Percentiles rank a stretch among this genome's conserved stretches.
phyloP scores from a whole-genome alignment of 192 early-diverging fungal species.

The Spizellomyces sp. region DNA sequence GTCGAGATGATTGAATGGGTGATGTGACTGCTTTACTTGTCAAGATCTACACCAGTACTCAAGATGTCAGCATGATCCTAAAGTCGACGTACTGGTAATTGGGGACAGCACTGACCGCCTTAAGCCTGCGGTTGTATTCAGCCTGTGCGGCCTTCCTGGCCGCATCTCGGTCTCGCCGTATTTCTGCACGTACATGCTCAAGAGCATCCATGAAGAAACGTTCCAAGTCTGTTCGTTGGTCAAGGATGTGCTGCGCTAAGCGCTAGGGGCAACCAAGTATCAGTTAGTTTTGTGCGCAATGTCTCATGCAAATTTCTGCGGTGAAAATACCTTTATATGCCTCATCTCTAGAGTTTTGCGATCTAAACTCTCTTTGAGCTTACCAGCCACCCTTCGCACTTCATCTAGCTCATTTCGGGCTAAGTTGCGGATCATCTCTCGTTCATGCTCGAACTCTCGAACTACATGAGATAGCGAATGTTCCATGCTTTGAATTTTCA shows the following conservation, averaged over 20 bases:
- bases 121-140: conserved; percentile 52
- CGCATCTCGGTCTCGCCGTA: conserved; percentile 33
- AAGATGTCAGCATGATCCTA: too few relatives aligned
- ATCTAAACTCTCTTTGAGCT: conserved; percentile 42
- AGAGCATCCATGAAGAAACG: conserved; percentile 66
- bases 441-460: conserved; percentile 62
- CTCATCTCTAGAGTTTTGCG: conserved; percentile 56
- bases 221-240: conserved; percentile 65
- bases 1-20: too few relatives aligned
- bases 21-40: too few relatives aligned
- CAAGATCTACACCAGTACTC: too few relatives aligned
- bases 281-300: background rate
- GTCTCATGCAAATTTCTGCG: background rate
- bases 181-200: conserved; percentile 51
- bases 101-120: conserved; percentile 30
- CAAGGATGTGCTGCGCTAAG: conserved; percentile 62
- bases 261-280: conserved; percentile 32
- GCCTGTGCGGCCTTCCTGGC: conserved; percentile 35
- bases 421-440: conserved; percentile 51
- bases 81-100: too few relatives aligned
- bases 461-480: conserved; percentile 62
- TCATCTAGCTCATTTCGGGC: conserved; percentile 58
- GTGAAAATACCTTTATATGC: conserved; percentile 54
- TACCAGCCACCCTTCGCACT: conserved; percentile 40
- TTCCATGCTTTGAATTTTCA: conserved; percentile 61